A percentile compares a stretch with the other conserved stretches of the same genome.
These are phyloP conservation scores for Skeletonema potamos DNA, from an alignment of 108 stramenopile genomes.

Conservation along the genomic window DNA sequence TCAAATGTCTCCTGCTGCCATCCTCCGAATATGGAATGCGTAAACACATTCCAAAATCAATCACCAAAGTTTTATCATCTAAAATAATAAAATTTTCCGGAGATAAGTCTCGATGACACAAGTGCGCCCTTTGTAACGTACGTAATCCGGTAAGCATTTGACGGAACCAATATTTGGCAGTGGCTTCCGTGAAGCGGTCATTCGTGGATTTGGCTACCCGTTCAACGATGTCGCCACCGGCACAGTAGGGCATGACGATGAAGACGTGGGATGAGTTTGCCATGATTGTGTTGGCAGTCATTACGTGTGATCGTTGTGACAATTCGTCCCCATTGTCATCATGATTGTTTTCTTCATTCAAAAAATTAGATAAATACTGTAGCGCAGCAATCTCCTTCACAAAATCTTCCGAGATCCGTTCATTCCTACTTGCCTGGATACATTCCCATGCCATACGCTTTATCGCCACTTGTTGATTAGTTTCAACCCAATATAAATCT, in stretches of 20 bases:
- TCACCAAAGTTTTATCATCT: slow-evolving; percentile 61
- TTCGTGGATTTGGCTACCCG: slow-evolving; percentile 20
- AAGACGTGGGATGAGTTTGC: slow-evolving; percentile 25
- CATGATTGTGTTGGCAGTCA: slow-evolving; percentile 41
- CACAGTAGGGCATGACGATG: slow-evolving; percentile 46
- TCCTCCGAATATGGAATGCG: slow-evolving; percentile 60
- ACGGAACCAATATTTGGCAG: slow-evolving; percentile 68
- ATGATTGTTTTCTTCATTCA: too few relatives aligned
- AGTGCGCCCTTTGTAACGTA: slow-evolving; percentile 60
- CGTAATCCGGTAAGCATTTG: slow-evolving; percentile 78
- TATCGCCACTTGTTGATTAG: slow-evolving; percentile 24
- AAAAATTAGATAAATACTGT: slow-evolving; percentile 26
- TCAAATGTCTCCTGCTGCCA: slow-evolving; percentile 22
- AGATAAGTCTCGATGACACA: slow-evolving; percentile 79
- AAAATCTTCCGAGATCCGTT: slow-evolving; percentile 31
- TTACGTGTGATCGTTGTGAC: slow-evolving; percentile 19
- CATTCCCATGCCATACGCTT: slow-evolving; percentile 30
- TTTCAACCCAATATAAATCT: slow-evolving; percentile 28
- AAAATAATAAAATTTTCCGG: slow-evolving; percentile 69
- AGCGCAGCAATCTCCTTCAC: slow-evolving; percentile 34
- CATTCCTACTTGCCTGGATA: slow-evolving; percentile 11
- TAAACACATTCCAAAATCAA: slow-evolving; percentile 86
- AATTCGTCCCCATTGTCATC: too few relatives aligned
- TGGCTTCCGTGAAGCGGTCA: slow-evolving; percentile 60
- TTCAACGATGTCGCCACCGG: slow-evolving; percentile 28